Percentiles rank a stretch among this genome's conserved stretches.
Evolutionary conservation across 1,284 basidiomycete genomes (phyloP).

Genomic region (Ganoderma multipileum): DNA sequence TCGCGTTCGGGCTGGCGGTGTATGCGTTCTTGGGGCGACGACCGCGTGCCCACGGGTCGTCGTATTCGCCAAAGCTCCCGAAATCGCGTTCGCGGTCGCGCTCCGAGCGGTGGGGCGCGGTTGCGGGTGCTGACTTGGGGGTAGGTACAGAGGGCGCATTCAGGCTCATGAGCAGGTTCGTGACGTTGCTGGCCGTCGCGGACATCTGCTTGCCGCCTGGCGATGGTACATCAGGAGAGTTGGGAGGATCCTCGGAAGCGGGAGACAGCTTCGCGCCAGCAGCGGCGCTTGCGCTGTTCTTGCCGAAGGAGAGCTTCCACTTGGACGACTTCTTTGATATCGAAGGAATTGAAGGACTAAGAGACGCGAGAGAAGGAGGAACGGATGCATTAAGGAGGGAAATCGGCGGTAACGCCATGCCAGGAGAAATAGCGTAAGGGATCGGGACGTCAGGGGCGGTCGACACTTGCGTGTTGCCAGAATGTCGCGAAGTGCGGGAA

Average conservation of each 20-base stretch:
- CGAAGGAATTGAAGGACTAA: constrained; percentile 36
- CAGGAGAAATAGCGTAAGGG: constrained; percentile 24
- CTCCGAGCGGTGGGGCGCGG: constrained; percentile 13
- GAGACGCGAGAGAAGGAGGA: constrained; percentile 26
- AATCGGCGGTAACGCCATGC: constrained; percentile 26
- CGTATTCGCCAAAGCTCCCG: constrained; percentile 6
- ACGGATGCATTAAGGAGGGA: constrained; percentile 34
- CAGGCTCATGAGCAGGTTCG: constrained; percentile 72
- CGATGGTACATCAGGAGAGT: constrained; percentile 19
- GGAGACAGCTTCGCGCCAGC: constrained; percentile 42
- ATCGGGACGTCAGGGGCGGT: constrained; percentile 21
- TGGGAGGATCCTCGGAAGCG: constrained; percentile 50
- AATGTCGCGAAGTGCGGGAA: constrained; percentile 55
- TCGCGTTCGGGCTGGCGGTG: constrained; percentile 31
- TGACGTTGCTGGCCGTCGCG: constrained; percentile 71
- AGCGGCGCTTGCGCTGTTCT: constrained; percentile 47
- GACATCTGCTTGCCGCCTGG: constrained; percentile 49
- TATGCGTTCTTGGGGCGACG: constrained; percentile 35
- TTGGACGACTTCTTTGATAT: constrained; percentile 79
- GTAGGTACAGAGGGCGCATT: constrained; percentile 48
- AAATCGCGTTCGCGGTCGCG: constrained; percentile 14
- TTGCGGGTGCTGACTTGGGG: constrained; percentile 31
- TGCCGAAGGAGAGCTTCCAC: constrained; percentile 81
- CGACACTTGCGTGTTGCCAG: constrained; percentile 22
- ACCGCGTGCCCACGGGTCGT: constrained; percentile 33